Evolutionary conservation across 2,329 filamentous ascomycete genomes (phyloP), one percentile per base, ranked within the genome.

Genomic region (Aspergillus transmontanensis): DNA sequence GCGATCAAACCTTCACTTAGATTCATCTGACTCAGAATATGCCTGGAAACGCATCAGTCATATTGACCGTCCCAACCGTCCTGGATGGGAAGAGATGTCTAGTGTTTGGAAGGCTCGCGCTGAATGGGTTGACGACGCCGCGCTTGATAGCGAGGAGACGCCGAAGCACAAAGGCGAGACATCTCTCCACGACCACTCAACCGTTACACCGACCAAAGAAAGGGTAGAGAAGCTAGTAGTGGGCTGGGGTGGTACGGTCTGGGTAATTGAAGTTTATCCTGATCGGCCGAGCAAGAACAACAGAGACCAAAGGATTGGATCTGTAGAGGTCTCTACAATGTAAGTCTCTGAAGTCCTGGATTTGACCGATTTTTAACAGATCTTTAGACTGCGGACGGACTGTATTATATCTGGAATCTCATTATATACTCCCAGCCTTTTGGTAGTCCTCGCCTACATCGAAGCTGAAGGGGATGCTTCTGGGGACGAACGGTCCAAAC

Each of bases 401-500:
- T 98, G 95, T 83, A 93, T 97, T 77, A 93, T 99, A 83, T 97
- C 95, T 76, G 95, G 95, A 73, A 90, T 99, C 79, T 96, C 94
- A 68, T 85, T 99, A 79, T 98, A 97, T 88, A 97, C 93, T 75
- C 92, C 93, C 75, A 95, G 88, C 75, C 85, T 97, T 70, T 85
- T 99, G 78, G 87, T 97, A 72, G 90, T 98, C 72, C 90, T 99
- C 80, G 94, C 94, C 74, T 97, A 96, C 80, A 89, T 93, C 72
- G 89, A 89, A 64, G 87, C 89, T 43, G 91, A 93, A 53, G 84
- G 89, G 10, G 86, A 90, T 21, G 84, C 89, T 16, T 85, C 89
- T 12, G 60, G 41, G 11, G 85, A 90, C n/a, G 86, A 75, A 66
- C 66, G 73, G 63, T 65, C 63, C 9, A 67, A 66, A 46, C 64